These are phyloP conservation scores for Fusarium armeniacum DNA, from an alignment of 2,329 filamentous ascomycete genomes.

Conservation along the genomic window DNA sequence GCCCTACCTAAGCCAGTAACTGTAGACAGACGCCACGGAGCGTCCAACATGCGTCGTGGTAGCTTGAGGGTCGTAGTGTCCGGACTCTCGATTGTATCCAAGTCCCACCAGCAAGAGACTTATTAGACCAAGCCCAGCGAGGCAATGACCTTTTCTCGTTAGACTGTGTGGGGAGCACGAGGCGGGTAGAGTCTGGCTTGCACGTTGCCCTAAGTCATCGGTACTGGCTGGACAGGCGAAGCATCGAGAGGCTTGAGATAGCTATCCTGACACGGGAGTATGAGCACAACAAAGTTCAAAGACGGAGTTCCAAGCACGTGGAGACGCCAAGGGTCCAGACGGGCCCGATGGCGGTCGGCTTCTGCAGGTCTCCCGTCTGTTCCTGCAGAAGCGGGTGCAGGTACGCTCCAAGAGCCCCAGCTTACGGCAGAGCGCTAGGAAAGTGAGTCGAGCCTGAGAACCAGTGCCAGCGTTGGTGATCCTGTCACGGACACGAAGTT, in stretches of 20 bases:
- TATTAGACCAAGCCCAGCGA: conserved; percentile 6
- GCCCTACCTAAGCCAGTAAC: conserved; percentile 19
- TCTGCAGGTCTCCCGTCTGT: conserved; percentile 30
- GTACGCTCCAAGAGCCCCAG: conserved; percentile 9
- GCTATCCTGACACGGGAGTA: conserved; percentile 14
- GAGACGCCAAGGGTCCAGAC: conserved; percentile 36
- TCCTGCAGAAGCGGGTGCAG: conserved; percentile 30
- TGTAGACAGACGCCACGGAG: conserved; percentile 42
- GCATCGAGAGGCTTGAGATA: conserved; percentile 6
- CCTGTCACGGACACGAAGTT: conserved; percentile 1
- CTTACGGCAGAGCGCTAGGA: neutral
- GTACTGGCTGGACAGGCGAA: conserved; percentile 7
- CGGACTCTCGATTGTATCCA: conserved; percentile 1
- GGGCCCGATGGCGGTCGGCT: conserved; percentile 29
- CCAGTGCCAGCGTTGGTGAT: neutral
- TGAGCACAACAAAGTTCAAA: conserved; percentile 8
- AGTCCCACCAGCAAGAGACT: conserved; percentile 21
- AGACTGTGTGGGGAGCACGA: conserved; percentile 2
- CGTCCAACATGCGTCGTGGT: conserved; percentile 11
- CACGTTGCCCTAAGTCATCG: conserved; percentile 2
- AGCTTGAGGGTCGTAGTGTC: conserved; percentile 1
- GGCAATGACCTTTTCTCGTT: conserved; percentile 6
- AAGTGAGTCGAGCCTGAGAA: conserved; percentile 13
- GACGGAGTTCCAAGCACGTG: conserved; percentile 26
- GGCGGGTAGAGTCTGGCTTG: conserved; percentile 3